Evolutionary conservation across 192 early-diverging fungal genomes (phyloP).

Genomic region (Rhizoclosmatium sp.): DNA sequence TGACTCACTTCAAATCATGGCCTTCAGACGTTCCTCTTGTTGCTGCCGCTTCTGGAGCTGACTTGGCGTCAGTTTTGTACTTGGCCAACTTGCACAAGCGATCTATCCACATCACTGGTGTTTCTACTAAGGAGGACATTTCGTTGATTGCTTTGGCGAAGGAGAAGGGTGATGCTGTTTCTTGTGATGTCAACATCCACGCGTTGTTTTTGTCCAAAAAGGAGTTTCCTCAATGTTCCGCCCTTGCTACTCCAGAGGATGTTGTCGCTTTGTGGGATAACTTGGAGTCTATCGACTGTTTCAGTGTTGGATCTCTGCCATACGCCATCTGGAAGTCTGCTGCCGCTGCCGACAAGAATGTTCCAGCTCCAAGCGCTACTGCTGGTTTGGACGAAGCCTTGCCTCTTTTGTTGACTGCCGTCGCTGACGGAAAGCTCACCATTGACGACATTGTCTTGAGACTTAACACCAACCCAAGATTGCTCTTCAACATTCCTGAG

Average conservation of each 20-base stretch:
- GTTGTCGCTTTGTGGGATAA: conserved; percentile 85
- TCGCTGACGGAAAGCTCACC: conserved; percentile 77
- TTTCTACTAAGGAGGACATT: conserved; percentile 81
- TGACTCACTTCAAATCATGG: conserved; percentile 84
- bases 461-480: conserved; percentile 84
- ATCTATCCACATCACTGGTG: conserved; percentile 88
- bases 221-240: conserved; percentile 37
- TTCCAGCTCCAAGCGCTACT: conserved; percentile 34
- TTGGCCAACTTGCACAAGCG: conserved; percentile 85
- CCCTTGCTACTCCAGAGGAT: conserved; percentile 56
- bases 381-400: conserved; percentile 74
- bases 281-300: conserved; percentile 83
- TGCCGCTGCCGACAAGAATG: conserved; percentile 17
- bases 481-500: conserved; percentile 92
- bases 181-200: conserved; percentile 93
- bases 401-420: conserved; percentile 83
- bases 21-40: conserved; percentile 75
- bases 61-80: conserved; percentile 88
- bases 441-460: conserved; percentile 78
- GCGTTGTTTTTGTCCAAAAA: conserved; percentile 78
- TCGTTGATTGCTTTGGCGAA: conserved; percentile 85
- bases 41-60: conserved; percentile 84
- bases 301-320: conserved; percentile 82
- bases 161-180: conserved; percentile 83
- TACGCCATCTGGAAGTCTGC: conserved; percentile 65